Base-by-base conservation (phyloP, 1,139 yeast species). In the Debaryomyces singareniensis region DNA sequence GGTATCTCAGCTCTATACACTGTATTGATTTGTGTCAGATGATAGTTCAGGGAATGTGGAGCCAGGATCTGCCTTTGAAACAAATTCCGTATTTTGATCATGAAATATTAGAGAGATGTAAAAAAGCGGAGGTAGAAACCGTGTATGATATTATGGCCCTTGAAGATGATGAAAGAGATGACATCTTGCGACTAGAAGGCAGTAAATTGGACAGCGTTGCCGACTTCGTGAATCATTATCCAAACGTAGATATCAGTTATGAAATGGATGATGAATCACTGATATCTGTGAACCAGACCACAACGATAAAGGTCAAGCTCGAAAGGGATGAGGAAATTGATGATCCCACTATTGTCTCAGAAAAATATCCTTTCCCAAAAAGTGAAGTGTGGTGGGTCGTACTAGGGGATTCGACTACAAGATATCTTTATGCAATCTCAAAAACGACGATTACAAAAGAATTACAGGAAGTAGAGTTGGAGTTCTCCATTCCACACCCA, bases 1-100 rank as follows among this genome's bases (percentile, higher is more conserved):
- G 97, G 0, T 65, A 68, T 39, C 56, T 89, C 45, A 83, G 78
- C 50, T 87, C 95, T 0, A 66, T 86, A 40, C 70, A 71, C 31
- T 93, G 87, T 0, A 85, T 91, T 83, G 97, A 91, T 49, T 51
- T 89, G 34, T 73, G 84, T 2, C 98, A 91, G 48, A 84, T 87
- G 95, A 58, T 86, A 7, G 76, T 82, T 1, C 98, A 91, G 52
- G 94, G 82, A 0, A 60, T 83, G 16, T 87, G 96, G 95, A 84
- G 78, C 42, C 66, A 75, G 15, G 96, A 85, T 34, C 73, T 75
- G 30, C 83, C 94, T 1, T 64, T 93, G 47, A 75, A 72, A 42
- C 98, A 93, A 53, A 63, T 91, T 24, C 98, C 98, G 1, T 69
- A 65, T 44, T 75, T 87, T 34, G 45, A 40, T 25, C 63, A 63